phyloP scores from a whole-genome alignment of 1,284 basidiomycete genomes.

The Ustilago crameri region DNA sequence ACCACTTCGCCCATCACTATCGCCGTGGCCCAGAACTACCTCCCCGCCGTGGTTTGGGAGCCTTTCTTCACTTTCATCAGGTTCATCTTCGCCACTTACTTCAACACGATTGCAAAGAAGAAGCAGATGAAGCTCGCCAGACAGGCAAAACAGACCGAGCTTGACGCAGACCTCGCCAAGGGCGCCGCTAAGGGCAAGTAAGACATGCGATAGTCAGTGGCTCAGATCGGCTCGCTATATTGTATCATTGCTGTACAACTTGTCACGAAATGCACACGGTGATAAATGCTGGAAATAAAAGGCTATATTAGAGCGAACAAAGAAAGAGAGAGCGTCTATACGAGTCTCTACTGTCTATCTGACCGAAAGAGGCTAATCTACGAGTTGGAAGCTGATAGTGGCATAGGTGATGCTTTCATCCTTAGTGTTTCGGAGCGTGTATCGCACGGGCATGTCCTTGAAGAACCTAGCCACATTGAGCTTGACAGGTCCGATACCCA shows the following conservation, averaged over 20 bases:
- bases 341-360: not conserved
- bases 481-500: slow-evolving; percentile 60
- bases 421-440: slow-evolving; percentile 67
- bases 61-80: slow-evolving; percentile 59
- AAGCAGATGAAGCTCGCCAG: slow-evolving; percentile 61
- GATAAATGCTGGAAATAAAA: no score
- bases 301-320: no score
- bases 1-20: slow-evolving; percentile 78
- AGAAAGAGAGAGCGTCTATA: no score
- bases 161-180: slow-evolving; percentile 50
- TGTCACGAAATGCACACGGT: no score
- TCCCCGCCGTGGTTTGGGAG: slow-evolving; percentile 71
- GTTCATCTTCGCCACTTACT: slow-evolving; percentile 56
- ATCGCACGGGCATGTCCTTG: slow-evolving; percentile 69
- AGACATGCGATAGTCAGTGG: not conserved
- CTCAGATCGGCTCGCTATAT: not conserved
- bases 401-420: slow-evolving; percentile 68
- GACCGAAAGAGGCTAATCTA: slow-evolving; percentile 51
- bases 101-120: slow-evolving; percentile 63
- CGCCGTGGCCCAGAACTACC: slow-evolving; percentile 78
- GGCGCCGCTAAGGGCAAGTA: slow-evolving; percentile 54
- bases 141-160: slow-evolving; percentile 24
- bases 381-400: slow-evolving; percentile 69
- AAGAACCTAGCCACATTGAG: slow-evolving; percentile 59
- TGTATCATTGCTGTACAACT: not conserved